Conservation (phyloP, 2,329 filamentous ascomycete species). For the Sarocladium strictum region DNA sequence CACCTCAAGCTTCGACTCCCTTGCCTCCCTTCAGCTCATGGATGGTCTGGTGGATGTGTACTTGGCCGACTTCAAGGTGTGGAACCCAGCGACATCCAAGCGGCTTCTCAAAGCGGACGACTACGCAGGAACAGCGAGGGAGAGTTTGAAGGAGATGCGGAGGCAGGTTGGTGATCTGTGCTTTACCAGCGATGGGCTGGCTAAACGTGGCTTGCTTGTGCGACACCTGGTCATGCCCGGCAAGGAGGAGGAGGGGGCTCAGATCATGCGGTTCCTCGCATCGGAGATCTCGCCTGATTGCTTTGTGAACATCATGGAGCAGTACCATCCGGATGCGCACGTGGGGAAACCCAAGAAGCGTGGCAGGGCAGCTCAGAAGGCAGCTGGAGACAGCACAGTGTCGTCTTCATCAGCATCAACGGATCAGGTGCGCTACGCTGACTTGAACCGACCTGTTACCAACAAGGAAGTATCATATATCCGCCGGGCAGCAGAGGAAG, state of each 20-base stretch:
- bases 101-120: conserved; percentile 73
- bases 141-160: conserved; percentile 77
- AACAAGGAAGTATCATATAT: conserved; percentile 48
- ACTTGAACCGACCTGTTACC: conserved; percentile 69
- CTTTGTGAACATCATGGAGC: conserved; percentile 85
- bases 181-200: conserved; percentile 76
- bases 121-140: conserved; percentile 65
- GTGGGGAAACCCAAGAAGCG: conserved; percentile 60
- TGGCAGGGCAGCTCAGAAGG: conserved; percentile 14
- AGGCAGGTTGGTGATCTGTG: conserved; percentile 75
- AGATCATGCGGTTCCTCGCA: conserved; percentile 74
- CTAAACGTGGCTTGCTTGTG: conserved; percentile 69
- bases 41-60: conserved; percentile 82
- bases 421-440: conserved; percentile 58
- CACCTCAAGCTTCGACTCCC: conserved; percentile 73
- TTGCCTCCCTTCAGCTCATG: conserved; percentile 64
- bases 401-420: background rate
- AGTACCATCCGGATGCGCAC: conserved; percentile 75
- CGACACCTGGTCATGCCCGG: conserved; percentile 83
- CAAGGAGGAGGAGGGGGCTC: conserved; percentile 63
- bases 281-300: conserved; percentile 66
- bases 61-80: conserved; percentile 84
- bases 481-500: conserved; percentile 59
- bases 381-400: conserved; percentile 19
- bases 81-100: conserved; percentile 59